phyloP scores from a whole-genome alignment of 1,139 yeast species.

The Hyphopichia pseudoburtonii region DNA sequence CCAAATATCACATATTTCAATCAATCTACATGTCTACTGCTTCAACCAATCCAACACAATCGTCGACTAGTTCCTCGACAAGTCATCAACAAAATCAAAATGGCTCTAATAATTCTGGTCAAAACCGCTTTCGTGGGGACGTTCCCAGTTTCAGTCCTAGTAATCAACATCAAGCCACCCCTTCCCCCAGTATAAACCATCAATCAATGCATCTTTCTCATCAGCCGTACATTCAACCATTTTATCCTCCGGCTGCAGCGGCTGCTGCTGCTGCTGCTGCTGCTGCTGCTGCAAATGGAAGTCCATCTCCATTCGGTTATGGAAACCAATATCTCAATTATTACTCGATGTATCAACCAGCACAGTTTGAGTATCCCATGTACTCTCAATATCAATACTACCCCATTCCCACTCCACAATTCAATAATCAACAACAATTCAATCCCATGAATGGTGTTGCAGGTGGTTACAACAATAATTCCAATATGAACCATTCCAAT shows the following conservation, averaged over 20 bases:
- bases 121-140: slow-evolving; percentile 43
- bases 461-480: slow-evolving; percentile 1
- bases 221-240: slow-evolving; percentile 7
- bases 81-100: slow-evolving; percentile 17
- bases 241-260: slow-evolving; percentile 8
- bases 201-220: slow-evolving; percentile 4
- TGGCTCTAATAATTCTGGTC: slow-evolving; percentile 22
- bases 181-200: slow-evolving; percentile 9
- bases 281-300: slow-evolving; percentile 4
- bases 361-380: slow-evolving; percentile 10
- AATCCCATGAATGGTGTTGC: slow-evolving; percentile 3
- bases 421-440: slow-evolving; percentile 2
- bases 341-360: slow-evolving; percentile 9
- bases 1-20: too few species aligned
- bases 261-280: slow-evolving; percentile 6
- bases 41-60: slow-evolving; percentile 7
- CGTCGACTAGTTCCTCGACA: slow-evolving; percentile 2
- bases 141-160: slow-evolving; percentile 44
- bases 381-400: slow-evolving; percentile 4
- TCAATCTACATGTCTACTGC: slow-evolving; percentile 8
- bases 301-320: slow-evolving; percentile 5
- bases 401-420: slow-evolving; percentile 1
- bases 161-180: slow-evolving; percentile 10
- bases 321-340: slow-evolving; percentile 8
- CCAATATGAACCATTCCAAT: background rate